Evolutionary conservation across 345 rosid species (phyloP).

Genomic region (Citrus australasica): DNA sequence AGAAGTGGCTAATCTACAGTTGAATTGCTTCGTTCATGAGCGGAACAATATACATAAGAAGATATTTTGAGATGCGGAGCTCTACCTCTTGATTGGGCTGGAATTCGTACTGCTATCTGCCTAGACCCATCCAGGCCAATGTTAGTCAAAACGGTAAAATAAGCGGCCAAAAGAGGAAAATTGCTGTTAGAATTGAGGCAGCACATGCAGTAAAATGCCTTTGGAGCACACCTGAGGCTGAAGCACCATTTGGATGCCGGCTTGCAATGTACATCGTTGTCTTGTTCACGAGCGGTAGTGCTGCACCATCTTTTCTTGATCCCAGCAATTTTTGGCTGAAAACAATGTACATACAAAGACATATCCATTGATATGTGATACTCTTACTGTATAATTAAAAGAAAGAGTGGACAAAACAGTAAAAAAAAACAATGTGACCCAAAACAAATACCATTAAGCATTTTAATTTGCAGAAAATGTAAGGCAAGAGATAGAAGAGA

Average conservation of each 20-base stretch:
- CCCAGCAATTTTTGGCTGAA: slow-evolving; percentile 74
- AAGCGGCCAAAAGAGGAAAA: slow-evolving; percentile 20
- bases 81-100: slow-evolving; percentile 1
- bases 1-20: background rate
- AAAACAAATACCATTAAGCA: background rate
- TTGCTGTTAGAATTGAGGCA: slow-evolving; percentile 16
- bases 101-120: slow-evolving; percentile 20
- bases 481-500: background rate
- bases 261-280: slow-evolving; percentile 57
- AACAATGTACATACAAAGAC: background rate
- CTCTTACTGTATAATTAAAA: background rate
- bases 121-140: slow-evolving; percentile 33
- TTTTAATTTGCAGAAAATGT: background rate
- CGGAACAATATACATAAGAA: slow-evolving; percentile 28
- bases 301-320: slow-evolving; percentile 67
- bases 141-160: slow-evolving; percentile 30
- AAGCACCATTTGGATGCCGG: slow-evolving; percentile 25
- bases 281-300: slow-evolving; percentile 77
- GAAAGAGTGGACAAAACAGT: background rate
- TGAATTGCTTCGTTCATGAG: background rate
- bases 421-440: background rate
- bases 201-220: slow-evolving; percentile 20
- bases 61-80: background rate
- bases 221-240: slow-evolving; percentile 34
- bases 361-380: background rate